A percentile compares a stretch with the other conserved stretches of the same genome.
These are phyloP conservation scores for Trichoderma harzianum DNA, from an alignment of 2,329 filamentous ascomycete genomes.

Conservation along the genomic window DNA sequence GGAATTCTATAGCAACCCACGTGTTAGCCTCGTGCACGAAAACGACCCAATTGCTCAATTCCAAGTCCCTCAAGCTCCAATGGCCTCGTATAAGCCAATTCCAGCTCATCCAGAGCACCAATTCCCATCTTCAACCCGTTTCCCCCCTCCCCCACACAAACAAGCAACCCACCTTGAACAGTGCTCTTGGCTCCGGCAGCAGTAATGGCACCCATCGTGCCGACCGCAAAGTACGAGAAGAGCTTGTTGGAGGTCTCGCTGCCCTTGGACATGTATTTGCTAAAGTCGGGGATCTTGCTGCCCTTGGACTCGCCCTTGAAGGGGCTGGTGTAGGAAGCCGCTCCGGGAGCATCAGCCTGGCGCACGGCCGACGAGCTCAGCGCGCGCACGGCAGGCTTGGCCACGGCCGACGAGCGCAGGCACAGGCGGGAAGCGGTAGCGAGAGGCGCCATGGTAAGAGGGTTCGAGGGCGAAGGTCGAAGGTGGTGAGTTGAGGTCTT, in stretches of 20 bases:
- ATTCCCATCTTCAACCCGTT: background rate
- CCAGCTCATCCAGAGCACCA: background rate
- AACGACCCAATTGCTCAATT: constrained; percentile 26
- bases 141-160: background rate
- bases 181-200: constrained; percentile 96
- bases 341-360: constrained; percentile 45
- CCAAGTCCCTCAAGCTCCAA: background rate
- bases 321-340: constrained; percentile 56
- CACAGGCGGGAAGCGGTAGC: constrained; percentile 65
- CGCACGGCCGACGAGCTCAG: constrained; percentile 54
- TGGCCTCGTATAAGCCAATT: background rate
- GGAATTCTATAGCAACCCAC: constrained; percentile 69
- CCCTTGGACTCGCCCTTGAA: constrained; percentile 59
- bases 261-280: constrained; percentile 75
- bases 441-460: constrained; percentile 61
- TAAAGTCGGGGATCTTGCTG: constrained; percentile 82
- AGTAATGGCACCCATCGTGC: constrained; percentile 85
- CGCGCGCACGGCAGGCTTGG: constrained; percentile 46
- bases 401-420: constrained; percentile 55
- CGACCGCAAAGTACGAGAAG: constrained; percentile 98
- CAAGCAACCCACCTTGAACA: constrained; percentile 75
- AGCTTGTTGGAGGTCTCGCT: constrained; percentile 73
- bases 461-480: constrained; percentile 25
- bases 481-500: constrained; percentile 46
- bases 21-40: constrained; percentile 29